These are phyloP conservation scores for Fraxinus platypoda DNA, from an alignment of 305 asterid species.

Conservation along the genomic window DNA sequence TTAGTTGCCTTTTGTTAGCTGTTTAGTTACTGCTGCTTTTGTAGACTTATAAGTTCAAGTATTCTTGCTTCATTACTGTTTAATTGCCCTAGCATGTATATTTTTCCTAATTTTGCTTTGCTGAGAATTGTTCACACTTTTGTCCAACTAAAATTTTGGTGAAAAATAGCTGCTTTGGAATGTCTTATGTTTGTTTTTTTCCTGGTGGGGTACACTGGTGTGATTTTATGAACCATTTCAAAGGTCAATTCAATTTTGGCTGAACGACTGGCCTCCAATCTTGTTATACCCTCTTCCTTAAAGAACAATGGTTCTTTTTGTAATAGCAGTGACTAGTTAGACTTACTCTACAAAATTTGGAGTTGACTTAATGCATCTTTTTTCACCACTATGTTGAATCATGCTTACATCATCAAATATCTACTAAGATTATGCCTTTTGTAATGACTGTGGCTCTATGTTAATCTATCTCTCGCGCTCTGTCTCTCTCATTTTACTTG, in stretches of 20 bases:
- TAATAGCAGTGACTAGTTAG: neutral
- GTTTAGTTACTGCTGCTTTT: slow-evolving; percentile 1
- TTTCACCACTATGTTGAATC: neutral
- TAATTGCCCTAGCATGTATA: neutral
- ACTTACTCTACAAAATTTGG: neutral
- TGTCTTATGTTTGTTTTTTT: neutral
- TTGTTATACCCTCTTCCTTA: neutral
- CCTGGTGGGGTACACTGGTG: neutral
- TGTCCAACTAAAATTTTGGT: neutral
- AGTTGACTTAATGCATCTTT: neutral
- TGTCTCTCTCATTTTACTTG: neutral
- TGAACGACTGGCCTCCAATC: neutral
- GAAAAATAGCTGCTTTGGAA: neutral
- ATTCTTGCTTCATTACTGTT: neutral
- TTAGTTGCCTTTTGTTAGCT: slow-evolving; percentile 9
- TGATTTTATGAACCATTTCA: neutral
- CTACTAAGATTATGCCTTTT: neutral
- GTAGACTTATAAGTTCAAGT: neutral
- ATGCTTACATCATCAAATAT: neutral
- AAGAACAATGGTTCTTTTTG: slow-evolving; percentile 1
- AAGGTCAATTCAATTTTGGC: neutral
- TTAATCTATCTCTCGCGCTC: neutral
- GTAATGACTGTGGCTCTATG: neutral
- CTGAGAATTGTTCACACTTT: neutral
- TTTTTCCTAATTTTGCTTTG: neutral